These are phyloP conservation scores for Penicillium silybi DNA, from an alignment of 495 filamentous ascomycete genomes.

Conservation along the genomic window DNA sequence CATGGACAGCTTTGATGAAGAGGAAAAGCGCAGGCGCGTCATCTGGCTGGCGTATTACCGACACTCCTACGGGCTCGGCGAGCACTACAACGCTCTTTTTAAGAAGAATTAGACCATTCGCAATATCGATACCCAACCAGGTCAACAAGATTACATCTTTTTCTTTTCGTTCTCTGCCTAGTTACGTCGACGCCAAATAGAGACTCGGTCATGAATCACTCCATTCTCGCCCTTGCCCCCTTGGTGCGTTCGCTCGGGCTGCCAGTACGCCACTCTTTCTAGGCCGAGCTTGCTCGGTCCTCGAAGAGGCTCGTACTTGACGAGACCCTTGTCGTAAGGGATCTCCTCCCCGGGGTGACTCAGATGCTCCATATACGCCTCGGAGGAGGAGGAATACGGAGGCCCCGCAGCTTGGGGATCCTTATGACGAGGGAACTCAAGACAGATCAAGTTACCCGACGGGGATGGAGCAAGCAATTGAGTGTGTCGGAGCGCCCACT, in stretches of 20 bases:
- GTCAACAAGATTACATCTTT: not conserved
- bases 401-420: conserved; percentile 59
- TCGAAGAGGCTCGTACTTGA: conserved; percentile 43
- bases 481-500: conserved; percentile 66
- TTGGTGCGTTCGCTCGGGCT: conserved; percentile 65
- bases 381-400: conserved; percentile 60
- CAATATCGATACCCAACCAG: not conserved
- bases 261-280: conserved; percentile 58
- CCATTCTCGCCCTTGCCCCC: conserved; percentile 34
- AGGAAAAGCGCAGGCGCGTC: conserved; percentile 35
- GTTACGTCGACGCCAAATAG: conserved; percentile 35
- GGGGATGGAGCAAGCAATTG: conserved; percentile 56
- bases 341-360: conserved; percentile 62
- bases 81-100: conserved; percentile 90
- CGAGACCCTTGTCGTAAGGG: conserved; percentile 52
- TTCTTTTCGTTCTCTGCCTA: conserved; percentile 12
- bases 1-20: conserved; percentile 40
- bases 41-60: conserved; percentile 95
- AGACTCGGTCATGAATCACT: conserved; percentile 33
- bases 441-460: conserved; percentile 63
- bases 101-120: conserved; percentile 17
- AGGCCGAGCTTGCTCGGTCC: conserved; percentile 44
- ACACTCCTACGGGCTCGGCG: conserved; percentile 86
- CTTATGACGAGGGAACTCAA: conserved; percentile 79
- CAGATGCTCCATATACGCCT: conserved; percentile 65